Conservation (phyloP, 805 yeast genomes). For the Pichia exigua region DNA sequence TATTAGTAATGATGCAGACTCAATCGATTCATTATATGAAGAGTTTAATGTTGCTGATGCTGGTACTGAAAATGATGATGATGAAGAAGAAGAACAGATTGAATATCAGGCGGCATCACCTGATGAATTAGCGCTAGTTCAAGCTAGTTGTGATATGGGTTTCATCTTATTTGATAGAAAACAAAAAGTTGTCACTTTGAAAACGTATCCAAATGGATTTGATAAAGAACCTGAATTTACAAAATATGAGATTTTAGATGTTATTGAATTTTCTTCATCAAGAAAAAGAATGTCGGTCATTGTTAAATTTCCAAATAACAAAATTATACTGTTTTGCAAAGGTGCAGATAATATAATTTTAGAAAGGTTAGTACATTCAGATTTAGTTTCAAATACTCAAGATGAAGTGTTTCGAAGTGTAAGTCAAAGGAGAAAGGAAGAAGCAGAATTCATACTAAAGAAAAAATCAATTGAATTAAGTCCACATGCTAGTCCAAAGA, state of each 20-base stretch:
- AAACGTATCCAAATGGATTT: constrained; percentile 80
- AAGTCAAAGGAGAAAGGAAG: constrained; percentile 58
- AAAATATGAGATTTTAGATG: constrained; percentile 65
- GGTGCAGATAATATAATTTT: constrained; percentile 93
- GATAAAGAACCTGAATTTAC: constrained; percentile 57
- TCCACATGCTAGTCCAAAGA: constrained; percentile 1
- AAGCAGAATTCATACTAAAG: constrained; percentile 67
- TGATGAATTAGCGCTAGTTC: constrained; percentile 87
- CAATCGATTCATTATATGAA: constrained; percentile 19
- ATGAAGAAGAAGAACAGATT: constrained; percentile 38
- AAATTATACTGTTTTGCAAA: constrained; percentile 74
- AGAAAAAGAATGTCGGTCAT: constrained; percentile 94
- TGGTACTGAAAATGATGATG: constrained; percentile 10
- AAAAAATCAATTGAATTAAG: constrained; percentile 38
- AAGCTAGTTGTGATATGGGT: constrained; percentile 94
- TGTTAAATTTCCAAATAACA: constrained; percentile 65
- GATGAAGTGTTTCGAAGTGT: constrained; percentile 53
- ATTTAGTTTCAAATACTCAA: constrained; percentile 55
- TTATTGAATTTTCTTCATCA: constrained; percentile 76
- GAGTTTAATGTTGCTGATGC: not conserved
- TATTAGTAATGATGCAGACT: not conserved
- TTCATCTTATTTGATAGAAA: constrained; percentile 70
- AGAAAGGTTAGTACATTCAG: constrained; percentile 55
- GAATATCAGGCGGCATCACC: constrained; percentile 94
- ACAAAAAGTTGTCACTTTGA: constrained; percentile 51